Evolutionary conservation across 2,329 filamentous ascomycete species (phyloP).

Genomic region (Elsinoe perseae): DNA sequence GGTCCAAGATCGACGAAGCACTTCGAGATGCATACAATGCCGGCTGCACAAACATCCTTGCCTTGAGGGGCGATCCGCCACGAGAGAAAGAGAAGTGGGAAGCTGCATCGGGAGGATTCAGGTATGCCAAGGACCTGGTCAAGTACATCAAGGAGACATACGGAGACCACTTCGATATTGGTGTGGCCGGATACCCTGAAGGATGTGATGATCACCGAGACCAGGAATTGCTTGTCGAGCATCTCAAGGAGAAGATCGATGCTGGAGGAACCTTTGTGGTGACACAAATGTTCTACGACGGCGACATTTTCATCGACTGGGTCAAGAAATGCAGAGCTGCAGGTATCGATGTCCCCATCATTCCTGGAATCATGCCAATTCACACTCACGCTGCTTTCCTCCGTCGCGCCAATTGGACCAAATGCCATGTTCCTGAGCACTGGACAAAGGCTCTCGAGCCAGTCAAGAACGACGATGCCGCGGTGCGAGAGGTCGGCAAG

Average conservation of each 20-base stretch:
- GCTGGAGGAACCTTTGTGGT: constrained; percentile 89
- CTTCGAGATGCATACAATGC: constrained; percentile 83
- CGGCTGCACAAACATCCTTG: constrained; percentile 95
- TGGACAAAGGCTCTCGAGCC: constrained; percentile 82
- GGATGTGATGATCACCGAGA: constrained; percentile 89
- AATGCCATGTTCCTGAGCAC: constrained; percentile 68
- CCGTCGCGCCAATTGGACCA: constrained; percentile 82
- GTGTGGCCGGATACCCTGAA: constrained; percentile 93
- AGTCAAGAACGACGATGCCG: constrained; percentile 92
- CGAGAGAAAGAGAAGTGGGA: constrained; percentile 92
- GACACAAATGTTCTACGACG: constrained; percentile 99
- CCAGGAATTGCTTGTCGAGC: constrained; percentile 74
- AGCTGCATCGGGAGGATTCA: constrained; percentile 76
- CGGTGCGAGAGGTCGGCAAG: constrained; percentile 83
- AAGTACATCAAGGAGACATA: constrained; percentile 72
- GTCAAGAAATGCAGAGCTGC: constrained; percentile 74
- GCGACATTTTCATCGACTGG: constrained; percentile 89
- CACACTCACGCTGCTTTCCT: constrained; percentile 91
- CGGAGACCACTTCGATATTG: constrained; percentile 91
- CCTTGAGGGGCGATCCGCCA: constrained; percentile 85
- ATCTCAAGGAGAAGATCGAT: constrained; percentile 95
- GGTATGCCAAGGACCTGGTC: constrained; percentile 86
- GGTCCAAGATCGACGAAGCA: constrained; percentile 82
- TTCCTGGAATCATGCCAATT: constrained; percentile 88
- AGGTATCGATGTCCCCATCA: constrained; percentile 75